phyloP scores from a whole-genome alignment of 2,329 filamentous ascomycete genomes.

The Trichophyton schoenleinii region DNA sequence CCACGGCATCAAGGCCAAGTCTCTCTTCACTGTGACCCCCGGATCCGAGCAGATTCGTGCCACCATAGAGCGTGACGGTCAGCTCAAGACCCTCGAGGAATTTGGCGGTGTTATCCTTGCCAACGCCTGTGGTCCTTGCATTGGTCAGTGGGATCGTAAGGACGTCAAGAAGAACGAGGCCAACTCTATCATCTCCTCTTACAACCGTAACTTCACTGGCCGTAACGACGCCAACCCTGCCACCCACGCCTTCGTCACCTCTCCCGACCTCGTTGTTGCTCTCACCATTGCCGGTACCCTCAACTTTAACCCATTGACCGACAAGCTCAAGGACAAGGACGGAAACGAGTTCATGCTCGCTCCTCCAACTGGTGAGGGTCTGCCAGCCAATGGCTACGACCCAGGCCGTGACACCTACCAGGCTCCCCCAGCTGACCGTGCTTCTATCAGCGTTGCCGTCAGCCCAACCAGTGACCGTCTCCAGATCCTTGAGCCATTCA shows the following conservation, averaged over 20 bases:
- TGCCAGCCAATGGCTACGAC: conserved; percentile 75
- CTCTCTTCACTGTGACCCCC: conserved; percentile 87
- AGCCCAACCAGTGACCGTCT: conserved; percentile 86
- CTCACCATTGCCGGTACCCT: conserved; percentile 71
- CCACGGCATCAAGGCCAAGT: conserved; percentile 88
- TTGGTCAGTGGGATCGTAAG: conserved; percentile 87
- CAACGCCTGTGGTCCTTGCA: conserved; percentile 87
- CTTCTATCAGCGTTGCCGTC: conserved; percentile 62
- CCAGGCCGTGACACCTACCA: conserved; percentile 90
- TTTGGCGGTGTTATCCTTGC: conserved; percentile 90
- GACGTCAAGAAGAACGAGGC: conserved; percentile 90
- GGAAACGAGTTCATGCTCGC: conserved; percentile 90
- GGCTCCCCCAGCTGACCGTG: conserved; percentile 72
- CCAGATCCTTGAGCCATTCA: conserved; percentile 77
- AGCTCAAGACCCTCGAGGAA: conserved; percentile 88
- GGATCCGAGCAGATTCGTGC: conserved; percentile 95
- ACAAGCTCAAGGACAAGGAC: conserved; percentile 84
- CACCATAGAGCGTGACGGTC: conserved; percentile 80
- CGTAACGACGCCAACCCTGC: conserved; percentile 94
- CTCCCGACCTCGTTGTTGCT: conserved; percentile 78
- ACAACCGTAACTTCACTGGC: conserved; percentile 99
- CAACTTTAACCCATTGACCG: conserved; percentile 89
- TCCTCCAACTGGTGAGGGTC: conserved; percentile 64
- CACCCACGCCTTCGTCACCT: conserved; percentile 86
- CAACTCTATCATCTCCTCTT: conserved; percentile 96